Evolutionary conservation across 1,284 basidiomycete species (phyloP).

Genomic region (Ceraceosorus bombacis): DNA sequence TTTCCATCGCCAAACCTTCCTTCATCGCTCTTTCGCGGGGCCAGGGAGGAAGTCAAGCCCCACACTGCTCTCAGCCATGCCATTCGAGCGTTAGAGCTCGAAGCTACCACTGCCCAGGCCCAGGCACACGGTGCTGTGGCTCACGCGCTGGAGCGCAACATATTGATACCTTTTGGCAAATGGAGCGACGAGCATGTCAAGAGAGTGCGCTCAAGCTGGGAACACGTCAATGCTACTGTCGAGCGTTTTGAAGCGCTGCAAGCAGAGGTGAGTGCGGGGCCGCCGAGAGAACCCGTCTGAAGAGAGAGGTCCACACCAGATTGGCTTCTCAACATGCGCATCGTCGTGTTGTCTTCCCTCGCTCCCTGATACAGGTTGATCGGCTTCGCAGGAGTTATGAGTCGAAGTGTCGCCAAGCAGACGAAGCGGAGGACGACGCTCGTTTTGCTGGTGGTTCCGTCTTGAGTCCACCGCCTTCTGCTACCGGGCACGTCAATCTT

Average conservation of each 20-base stretch:
- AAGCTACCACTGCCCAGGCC: slow-evolving; percentile 26
- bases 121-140: slow-evolving; percentile 32
- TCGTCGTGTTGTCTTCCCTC: no score
- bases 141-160: slow-evolving; percentile 25
- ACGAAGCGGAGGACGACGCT: slow-evolving; percentile 46
- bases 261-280: slow-evolving; percentile 17
- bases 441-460: slow-evolving; percentile 28
- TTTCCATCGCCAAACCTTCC: slow-evolving; percentile 15
- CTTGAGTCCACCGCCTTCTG: not conserved
- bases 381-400: slow-evolving; percentile 37
- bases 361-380: slow-evolving; percentile 16
- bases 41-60: not conserved
- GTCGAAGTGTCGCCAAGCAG: slow-evolving; percentile 38
- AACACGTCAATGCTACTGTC: slow-evolving; percentile 32
- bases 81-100: slow-evolving; percentile 20
- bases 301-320: not conserved
- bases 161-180: slow-evolving; percentile 36
- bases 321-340: no score
- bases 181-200: slow-evolving; percentile 35
- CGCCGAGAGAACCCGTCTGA: not conserved
- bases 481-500: no score
- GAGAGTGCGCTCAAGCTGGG: slow-evolving; percentile 36
- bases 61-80: not conserved
- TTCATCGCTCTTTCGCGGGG: slow-evolving; percentile 27
- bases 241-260: slow-evolving; percentile 31